A percentile compares a stretch with the other conserved stretches of the same genome.
Conservation (phyloP, 2,329 filamentous ascomycete genomes). For the Calonectria multiphialidica region DNA sequence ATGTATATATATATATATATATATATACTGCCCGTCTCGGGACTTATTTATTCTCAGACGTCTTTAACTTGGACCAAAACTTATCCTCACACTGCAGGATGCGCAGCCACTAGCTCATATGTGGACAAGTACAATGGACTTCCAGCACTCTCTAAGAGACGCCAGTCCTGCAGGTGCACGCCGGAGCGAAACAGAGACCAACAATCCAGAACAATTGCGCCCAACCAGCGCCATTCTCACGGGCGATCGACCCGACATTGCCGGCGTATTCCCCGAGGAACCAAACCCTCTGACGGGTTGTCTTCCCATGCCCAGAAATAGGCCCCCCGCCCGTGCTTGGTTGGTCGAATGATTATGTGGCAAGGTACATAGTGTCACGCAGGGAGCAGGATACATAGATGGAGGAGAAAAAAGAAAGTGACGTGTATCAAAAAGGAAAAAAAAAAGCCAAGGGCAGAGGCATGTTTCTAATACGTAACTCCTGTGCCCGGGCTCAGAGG, state of each 20-base stretch:
- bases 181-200: not conserved
- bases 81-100: not conserved
- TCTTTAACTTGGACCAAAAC: not conserved
- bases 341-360: not conserved
- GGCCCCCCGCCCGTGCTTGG: not conserved
- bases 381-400: not conserved
- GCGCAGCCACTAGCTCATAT: not conserved
- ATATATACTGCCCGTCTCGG: no score
- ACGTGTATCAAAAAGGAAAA: not conserved
- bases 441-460: not conserved
- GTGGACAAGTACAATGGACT: not conserved
- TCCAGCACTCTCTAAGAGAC: not conserved
- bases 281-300: not conserved
- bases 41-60: no score
- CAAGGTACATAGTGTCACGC: not conserved
- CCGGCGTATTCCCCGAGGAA: not conserved
- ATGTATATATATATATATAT: no score
- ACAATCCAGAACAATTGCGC: not conserved
- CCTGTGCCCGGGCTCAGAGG: not conserved
- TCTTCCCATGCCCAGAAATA: not conserved
- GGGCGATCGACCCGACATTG: not conserved
- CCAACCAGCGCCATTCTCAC: not conserved
- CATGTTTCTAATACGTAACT: not conserved
- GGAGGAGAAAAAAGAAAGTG: not conserved
- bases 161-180: not conserved